phyloP scores from a whole-genome alignment of 108 stramenopile species.

The Ochromonas danica region DNA sequence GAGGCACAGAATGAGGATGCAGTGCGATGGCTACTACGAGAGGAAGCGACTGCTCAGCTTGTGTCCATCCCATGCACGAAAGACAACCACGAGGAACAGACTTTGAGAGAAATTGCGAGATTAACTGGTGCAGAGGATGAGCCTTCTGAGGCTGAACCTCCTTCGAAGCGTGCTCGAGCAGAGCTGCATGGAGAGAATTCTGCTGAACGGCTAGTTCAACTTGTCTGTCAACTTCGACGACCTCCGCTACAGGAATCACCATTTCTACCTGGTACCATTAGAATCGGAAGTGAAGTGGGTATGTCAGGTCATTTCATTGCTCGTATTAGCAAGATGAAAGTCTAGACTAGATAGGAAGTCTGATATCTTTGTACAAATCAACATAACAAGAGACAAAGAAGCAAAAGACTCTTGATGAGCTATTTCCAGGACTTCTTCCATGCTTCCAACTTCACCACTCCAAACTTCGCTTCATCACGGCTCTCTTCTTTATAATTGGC shows the following conservation, averaged over 20 bases:
- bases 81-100: background rate
- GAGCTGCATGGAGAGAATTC: background rate
- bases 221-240: background rate
- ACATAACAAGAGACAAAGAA: too few relatives aligned
- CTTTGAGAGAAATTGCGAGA: too few relatives aligned
- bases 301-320: conserved; percentile 20
- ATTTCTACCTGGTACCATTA: conserved; percentile 1
- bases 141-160: too few relatives aligned
- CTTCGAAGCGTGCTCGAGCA: background rate
- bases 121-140: background rate
- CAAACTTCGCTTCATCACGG: conserved; percentile 12
- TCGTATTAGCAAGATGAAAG: background rate
- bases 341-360: too few relatives aligned
- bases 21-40: conserved; percentile 66
- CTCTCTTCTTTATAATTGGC: conserved; percentile 26
- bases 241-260: too few relatives aligned
- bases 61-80: background rate
- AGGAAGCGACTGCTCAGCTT: background rate
- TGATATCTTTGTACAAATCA: too few relatives aligned
- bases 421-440: conserved; percentile 35
- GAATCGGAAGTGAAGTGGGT: background rate
- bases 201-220: background rate
- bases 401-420: too few relatives aligned
- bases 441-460: conserved; percentile 5
- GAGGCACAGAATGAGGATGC: conserved; percentile 79